Conservation (phyloP, 352 stramenopile species). For the Pythium folliculosum region DNA sequence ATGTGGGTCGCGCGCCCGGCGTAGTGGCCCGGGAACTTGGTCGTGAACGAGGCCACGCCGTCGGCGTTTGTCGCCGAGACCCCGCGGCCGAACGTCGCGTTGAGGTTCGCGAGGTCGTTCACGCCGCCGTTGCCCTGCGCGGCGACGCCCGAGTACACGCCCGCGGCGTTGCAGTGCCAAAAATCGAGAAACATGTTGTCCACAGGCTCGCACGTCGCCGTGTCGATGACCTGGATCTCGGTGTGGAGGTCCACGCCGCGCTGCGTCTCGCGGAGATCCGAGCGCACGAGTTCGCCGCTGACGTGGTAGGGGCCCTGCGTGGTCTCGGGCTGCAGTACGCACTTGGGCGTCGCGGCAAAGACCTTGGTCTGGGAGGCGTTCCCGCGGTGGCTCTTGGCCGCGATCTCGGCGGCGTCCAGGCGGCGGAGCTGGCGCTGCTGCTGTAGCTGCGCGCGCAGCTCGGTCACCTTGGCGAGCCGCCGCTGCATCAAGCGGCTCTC, state of each 20-base stretch:
- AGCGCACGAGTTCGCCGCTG: conserved; percentile 19
- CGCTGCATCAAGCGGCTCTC: not conserved
- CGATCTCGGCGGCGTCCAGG: not conserved
- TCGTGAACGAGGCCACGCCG: conserved; percentile 25
- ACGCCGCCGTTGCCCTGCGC: conserved; percentile 10
- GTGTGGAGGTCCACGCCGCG: conserved; percentile 16
- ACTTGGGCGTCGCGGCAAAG: conserved; percentile 15
- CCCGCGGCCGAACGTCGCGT: conserved; percentile 15
- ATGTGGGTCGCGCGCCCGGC: conserved; percentile 19
- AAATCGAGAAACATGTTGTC: conserved; percentile 22
- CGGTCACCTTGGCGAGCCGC: not conserved
- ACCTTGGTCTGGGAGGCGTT: conserved; percentile 1
- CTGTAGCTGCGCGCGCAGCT: not conserved
- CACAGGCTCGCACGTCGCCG: conserved; percentile 22
- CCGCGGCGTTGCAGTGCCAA: conserved; percentile 28
- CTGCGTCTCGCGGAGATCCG: conserved; percentile 23
- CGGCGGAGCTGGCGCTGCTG: conserved; percentile 2
- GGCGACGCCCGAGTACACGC: conserved; percentile 26
- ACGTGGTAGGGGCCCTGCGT: conserved; percentile 26
- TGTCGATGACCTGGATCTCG: conserved; percentile 24
- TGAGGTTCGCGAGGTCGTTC: conserved; percentile 15
- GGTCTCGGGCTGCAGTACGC: conserved; percentile 21
- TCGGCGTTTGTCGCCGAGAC: conserved; percentile 10
- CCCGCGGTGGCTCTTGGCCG: conserved; percentile 7
- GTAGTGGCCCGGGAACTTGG: conserved; percentile 28